phyloP scores from a whole-genome alignment of 768 basidiomycete genomes.

The Strobilomyces confusus region DNA sequence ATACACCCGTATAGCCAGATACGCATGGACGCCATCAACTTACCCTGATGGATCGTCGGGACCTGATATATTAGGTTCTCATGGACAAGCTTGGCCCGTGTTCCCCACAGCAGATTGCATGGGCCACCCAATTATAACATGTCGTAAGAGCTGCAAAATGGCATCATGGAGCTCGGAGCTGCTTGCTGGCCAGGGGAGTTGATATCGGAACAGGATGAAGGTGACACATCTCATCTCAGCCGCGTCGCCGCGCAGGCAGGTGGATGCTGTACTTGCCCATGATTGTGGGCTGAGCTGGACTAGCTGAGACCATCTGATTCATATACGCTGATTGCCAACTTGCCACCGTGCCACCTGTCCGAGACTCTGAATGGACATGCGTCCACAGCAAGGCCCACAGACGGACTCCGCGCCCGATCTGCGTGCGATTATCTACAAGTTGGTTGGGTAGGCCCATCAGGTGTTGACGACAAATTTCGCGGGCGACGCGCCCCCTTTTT shows the following conservation, averaged over 20 bases:
- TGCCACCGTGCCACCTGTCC: constrained; percentile 18
- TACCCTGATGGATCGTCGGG: constrained; percentile 9
- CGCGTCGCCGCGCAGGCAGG: constrained; percentile 13
- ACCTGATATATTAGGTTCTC: constrained; percentile 17
- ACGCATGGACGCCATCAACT: constrained; percentile 2
- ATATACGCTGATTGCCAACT: constrained; percentile 19
- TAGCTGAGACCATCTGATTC: constrained; percentile 18
- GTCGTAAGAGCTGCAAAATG: constrained; percentile 19
- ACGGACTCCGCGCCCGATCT: constrained; percentile 2
- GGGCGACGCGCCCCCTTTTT: constrained; percentile 13
- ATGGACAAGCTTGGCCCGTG: constrained; percentile 11
- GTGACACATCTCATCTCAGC: constrained; percentile 21
- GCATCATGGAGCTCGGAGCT: constrained; percentile 23
- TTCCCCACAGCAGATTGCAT: constrained; percentile 16
- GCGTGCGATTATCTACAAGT: constrained; percentile 14
- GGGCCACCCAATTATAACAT: constrained; percentile 12
- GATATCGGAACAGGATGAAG: constrained; percentile 13
- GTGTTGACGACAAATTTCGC: constrained; percentile 13
- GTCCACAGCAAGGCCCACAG: constrained; percentile 17
- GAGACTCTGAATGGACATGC: constrained; percentile 17
- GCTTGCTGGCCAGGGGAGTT: constrained; percentile 1
- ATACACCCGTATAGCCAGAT: constrained; percentile 2
- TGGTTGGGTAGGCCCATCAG: constrained; percentile 6
- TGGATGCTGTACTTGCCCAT: constrained; percentile 8
- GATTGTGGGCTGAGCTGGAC: constrained; percentile 3